Evolutionary conservation across 169 alveolate genomes (phyloP).

Genomic region (Haemoproteus tartakovskyi): DNA sequence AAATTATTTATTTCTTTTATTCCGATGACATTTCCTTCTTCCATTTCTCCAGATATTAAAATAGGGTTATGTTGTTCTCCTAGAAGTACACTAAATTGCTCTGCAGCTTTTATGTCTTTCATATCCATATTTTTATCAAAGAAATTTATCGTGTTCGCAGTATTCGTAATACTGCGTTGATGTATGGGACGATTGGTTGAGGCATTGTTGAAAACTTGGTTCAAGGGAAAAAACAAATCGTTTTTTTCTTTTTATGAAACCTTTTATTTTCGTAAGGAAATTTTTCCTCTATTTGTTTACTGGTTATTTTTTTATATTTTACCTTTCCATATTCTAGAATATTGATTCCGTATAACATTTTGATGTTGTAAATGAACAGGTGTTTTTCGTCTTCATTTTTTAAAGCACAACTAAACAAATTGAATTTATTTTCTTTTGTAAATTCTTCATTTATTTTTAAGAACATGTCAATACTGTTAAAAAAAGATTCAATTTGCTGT

Average conservation of each 20-base stretch:
- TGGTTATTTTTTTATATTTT: slow-evolving; percentile 43
- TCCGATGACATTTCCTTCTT: slow-evolving; percentile 35
- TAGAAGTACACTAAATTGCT: slow-evolving; percentile 3
- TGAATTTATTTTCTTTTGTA: slow-evolving; percentile 16
- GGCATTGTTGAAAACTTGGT: too few species aligned
- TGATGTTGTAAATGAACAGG: slow-evolving; percentile 31
- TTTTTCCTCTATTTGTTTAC: slow-evolving; percentile 33
- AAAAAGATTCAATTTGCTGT: slow-evolving; percentile 14
- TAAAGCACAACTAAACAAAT: slow-evolving; percentile 11
- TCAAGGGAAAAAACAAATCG: too few species aligned
- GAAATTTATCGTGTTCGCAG: too few species aligned
- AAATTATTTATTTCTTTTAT: slow-evolving; percentile 35
- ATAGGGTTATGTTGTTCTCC: slow-evolving; percentile 39
- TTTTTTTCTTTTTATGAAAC: slow-evolving; percentile 21
- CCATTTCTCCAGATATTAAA: slow-evolving; percentile 49
- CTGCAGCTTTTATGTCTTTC: slow-evolving; percentile 1
- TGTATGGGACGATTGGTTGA: too few species aligned
- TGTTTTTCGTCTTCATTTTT: slow-evolving; percentile 25
- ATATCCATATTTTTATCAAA: slow-evolving; percentile 7
- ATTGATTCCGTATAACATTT: slow-evolving; percentile 46
- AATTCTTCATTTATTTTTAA: slow-evolving; percentile 48
- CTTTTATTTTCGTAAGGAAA: slow-evolving; percentile 40
- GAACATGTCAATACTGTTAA: slow-evolving; percentile 35
- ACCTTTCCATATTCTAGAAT: slow-evolving; percentile 52
- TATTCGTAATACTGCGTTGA: too few species aligned